These are phyloP conservation scores for Chlamydomonas sp. DNA, from an alignment of 139 green algal species.

Conservation along the genomic window DNA sequence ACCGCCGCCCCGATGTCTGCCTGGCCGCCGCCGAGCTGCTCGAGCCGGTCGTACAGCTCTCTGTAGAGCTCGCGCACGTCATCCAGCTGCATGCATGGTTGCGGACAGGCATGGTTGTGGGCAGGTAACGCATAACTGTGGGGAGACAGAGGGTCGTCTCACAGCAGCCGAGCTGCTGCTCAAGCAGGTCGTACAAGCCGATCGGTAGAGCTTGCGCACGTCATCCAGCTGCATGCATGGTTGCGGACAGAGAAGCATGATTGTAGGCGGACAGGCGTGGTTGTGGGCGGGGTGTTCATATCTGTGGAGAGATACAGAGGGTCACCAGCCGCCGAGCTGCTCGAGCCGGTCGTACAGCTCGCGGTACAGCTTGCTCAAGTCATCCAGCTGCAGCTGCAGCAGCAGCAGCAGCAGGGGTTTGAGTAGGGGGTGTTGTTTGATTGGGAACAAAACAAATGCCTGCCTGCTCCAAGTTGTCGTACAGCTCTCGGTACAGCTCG, in stretches of 20 bases:
- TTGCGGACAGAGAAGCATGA: no score
- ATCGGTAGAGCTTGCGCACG: no score
- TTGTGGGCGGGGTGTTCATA: no score
- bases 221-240: not conserved
- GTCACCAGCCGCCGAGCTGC: slow-evolving; percentile 5
- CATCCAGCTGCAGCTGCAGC: slow-evolving; percentile 9
- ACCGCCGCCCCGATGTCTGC: not conserved
- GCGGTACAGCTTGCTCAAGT: slow-evolving; percentile 14
- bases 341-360: slow-evolving; percentile 21
- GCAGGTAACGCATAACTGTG: not conserved
- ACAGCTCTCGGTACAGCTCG: no score
- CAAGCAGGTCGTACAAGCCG: no score
- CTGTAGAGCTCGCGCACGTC: slow-evolving; percentile 14
- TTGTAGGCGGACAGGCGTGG: not conserved
- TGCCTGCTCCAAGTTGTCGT: no score
- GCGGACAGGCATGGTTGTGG: not conserved
- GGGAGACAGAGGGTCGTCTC: no score
- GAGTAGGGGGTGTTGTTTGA: not conserved
- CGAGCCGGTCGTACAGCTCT: slow-evolving; percentile 19
- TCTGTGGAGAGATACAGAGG: no score
- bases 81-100: slow-evolving; percentile 9
- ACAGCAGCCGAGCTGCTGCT: no score
- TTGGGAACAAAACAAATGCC: no score
- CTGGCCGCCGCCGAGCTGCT: slow-evolving; percentile 8
- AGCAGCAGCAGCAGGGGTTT: not conserved